A percentile compares a stretch with the other conserved stretches of the same genome.
Evolutionary conservation across 306 rosid genomes (phyloP).

Genomic region (Casuarina glauca): DNA sequence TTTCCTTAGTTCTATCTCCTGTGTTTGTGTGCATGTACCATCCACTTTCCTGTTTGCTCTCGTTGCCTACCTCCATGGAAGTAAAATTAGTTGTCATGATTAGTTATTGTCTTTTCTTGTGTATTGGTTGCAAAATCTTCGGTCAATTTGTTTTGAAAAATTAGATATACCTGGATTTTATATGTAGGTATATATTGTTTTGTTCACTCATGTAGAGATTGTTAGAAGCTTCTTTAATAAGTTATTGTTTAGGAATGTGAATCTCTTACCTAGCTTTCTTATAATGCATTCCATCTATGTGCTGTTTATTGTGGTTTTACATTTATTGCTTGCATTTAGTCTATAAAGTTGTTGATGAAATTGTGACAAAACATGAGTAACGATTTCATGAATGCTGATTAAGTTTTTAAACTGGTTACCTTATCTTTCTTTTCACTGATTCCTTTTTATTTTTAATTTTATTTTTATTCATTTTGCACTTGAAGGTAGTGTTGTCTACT

Average conservation of each 20-base stretch:
- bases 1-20: neutral
- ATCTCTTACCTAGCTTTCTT: neutral
- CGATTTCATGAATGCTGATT: neutral
- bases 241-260: slow-evolving; percentile 6
- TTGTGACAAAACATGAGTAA: slow-evolving; percentile 1
- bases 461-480: slow-evolving; percentile 22
- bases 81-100: neutral
- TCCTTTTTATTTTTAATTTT: slow-evolving; percentile 1
- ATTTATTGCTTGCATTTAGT: neutral
- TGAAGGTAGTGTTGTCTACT: slow-evolving; percentile 90
- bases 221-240: slow-evolving; percentile 1
- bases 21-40: neutral
- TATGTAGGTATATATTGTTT: neutral
- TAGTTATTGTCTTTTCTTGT: neutral
- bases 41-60: neutral
- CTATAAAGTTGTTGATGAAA: neutral
- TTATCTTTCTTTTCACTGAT: neutral
- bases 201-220: neutral
- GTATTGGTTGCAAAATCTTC: neutral
- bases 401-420: slow-evolving; percentile 11
- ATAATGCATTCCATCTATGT: slow-evolving; percentile 18
- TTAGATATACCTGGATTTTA: no score
- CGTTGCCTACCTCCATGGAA: neutral
- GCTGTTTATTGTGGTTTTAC: neutral
- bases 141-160: neutral